Evolutionary conservation across 2,329 filamentous ascomycete species (phyloP).

Genomic region (Bipolaris oryzae): DNA sequence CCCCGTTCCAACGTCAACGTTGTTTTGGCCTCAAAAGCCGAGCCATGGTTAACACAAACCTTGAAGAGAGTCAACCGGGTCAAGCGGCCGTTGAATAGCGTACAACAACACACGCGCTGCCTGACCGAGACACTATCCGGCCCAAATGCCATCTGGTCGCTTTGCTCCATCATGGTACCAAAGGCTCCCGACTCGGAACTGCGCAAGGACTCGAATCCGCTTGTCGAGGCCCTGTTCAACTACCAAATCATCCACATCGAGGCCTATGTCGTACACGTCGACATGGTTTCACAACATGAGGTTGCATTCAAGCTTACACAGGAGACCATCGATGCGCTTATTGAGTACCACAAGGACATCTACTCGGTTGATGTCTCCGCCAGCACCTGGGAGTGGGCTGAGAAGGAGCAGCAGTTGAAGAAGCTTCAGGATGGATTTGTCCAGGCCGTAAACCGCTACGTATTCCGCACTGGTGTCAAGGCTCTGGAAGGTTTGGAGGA

Average conservation of each 20-base stretch:
- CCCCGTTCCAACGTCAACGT: conserved; percentile 93
- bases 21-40: conserved; percentile 87
- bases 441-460: conserved; percentile 95
- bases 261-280: conserved; percentile 97
- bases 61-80: conserved; percentile 96
- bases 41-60: conserved; percentile 95
- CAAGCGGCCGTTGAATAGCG: conserved; percentile 96
- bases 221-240: conserved; percentile 88
- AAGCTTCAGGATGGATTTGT: conserved; percentile 97
- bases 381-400: conserved; percentile 90
- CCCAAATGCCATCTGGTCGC: conserved; percentile 88
- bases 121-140: conserved; percentile 93
- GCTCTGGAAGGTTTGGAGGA: conserved; percentile 96
- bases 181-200: conserved; percentile 87
- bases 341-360: conserved; percentile 95
- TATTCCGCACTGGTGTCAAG: conserved; percentile 85
- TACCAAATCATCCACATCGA: conserved; percentile 92
- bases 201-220: conserved; percentile 77
- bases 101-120: conserved; percentile 93
- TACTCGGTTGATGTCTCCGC: conserved; percentile 90
- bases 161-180: conserved; percentile 89
- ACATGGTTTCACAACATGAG: conserved; percentile 97
- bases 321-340: conserved; percentile 89
- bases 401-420: conserved; percentile 95
- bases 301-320: conserved; percentile 97